A percentile compares a stretch with the other conserved stretches of the same genome.
Conservation (phyloP, 495 filamentous ascomycete genomes). For the Aspergillus bridgeri region DNA sequence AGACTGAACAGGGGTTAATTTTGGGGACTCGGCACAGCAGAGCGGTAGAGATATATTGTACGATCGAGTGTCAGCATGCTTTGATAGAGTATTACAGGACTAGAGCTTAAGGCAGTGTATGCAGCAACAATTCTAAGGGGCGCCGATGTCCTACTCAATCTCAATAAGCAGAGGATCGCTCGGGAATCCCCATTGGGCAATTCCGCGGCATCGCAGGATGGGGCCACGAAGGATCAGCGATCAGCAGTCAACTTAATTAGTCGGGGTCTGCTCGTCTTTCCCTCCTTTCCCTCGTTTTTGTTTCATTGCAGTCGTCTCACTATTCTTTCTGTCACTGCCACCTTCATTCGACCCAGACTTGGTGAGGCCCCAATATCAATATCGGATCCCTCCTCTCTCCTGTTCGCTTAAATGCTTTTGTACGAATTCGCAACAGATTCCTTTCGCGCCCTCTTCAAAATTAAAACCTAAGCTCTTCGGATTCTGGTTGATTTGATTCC, state of each 20-base stretch:
- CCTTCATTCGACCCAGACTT: neutral
- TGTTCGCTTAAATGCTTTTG: neutral
- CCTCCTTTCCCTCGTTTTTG: too few relatives aligned
- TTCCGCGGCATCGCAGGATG: too few relatives aligned
- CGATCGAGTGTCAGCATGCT: neutral
- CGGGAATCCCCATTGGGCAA: too few relatives aligned
- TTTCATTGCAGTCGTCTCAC: neutral
- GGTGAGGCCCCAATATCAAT: too few relatives aligned
- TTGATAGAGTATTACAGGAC: too few relatives aligned
- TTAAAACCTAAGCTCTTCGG: neutral
- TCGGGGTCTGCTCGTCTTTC: too few relatives aligned
- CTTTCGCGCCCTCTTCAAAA: neutral
- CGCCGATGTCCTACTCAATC: too few relatives aligned
- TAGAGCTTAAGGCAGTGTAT: too few relatives aligned
- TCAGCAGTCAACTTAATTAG: too few relatives aligned
- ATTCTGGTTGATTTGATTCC: neutral
- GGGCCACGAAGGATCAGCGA: neutral
- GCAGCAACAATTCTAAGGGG: too few relatives aligned
- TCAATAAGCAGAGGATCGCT: too few relatives aligned
- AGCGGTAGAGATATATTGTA: neutral
- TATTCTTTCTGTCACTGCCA: neutral
- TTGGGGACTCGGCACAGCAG: neutral
- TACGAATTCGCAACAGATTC: neutral
- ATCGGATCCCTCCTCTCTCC: too few relatives aligned
- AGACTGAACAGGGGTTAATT: neutral